Base-by-base conservation (phyloP, 2,329 filamentous ascomycete species). In the Calonectria hongkongensis region DNA sequence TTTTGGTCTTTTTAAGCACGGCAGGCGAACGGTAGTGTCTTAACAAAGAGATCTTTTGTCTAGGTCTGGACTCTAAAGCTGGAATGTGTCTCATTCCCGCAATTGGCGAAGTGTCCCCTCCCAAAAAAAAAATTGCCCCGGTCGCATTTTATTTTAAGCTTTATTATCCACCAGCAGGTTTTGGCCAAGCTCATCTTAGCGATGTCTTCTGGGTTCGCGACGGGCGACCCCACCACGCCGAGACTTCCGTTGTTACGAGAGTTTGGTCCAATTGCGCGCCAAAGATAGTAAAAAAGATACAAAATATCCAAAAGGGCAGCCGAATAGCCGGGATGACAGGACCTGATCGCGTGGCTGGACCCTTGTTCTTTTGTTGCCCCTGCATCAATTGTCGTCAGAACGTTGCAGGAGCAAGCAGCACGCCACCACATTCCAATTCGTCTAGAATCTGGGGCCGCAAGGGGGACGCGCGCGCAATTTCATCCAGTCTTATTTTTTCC, bases 201-300 rank as follows among this genome's bases (percentile, higher is more conserved):
- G 51, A 41, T 27, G 33, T 4, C 12, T 10, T 10, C 21, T 58
- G n/a, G 54, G 36, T 27, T 58, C n/a, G 45, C 45, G 33, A 25
- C 33, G 8, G n/a, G 30, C 27, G 48, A 7, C 27, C 16, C 54
- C 54, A 58, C 54, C n/a, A 16, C 21, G 54, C 54, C 54, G 54
- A 58, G 33, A 15, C 33, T 58, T 58, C 54, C 54, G 54, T 41
- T 27, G 21, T 30, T 51, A 58, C 54, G 54, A 58, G 54, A 58
- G n/a, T 58, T 41, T 58, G 51, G 16, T 12, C 51, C 51, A 58
- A 58, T 58, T n/a, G 7, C 30, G 33, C 9, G 30, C n/a, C 51
- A 15, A 16, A 33, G 30, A 58, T 58, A 58, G 51, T 58, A 58
- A 39, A 39, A 27, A 58, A 6, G 30, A 33, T 2, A 9, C 21